Conservation (phyloP, 805 yeast genomes). For the Candida tibetensis region DNA sequence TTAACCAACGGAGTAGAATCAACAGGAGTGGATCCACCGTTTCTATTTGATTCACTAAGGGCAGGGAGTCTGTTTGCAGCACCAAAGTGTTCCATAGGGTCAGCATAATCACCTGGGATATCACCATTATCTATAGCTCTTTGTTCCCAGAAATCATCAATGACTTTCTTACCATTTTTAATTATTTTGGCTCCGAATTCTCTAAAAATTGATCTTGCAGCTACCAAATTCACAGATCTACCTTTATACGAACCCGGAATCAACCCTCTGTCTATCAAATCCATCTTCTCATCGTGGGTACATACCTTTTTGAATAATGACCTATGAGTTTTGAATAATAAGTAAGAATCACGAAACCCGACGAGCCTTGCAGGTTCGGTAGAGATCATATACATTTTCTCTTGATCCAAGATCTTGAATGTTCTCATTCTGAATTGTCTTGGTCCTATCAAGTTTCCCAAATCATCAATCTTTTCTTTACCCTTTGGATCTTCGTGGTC, state of each 20-base stretch:
- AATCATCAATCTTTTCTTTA: constrained; percentile 61
- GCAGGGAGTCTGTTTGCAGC: constrained; percentile 1
- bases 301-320: constrained; percentile 70
- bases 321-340: constrained; percentile 83
- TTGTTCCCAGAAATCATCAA: constrained; percentile 86
- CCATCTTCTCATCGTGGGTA: constrained; percentile 75
- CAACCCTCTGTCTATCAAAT: constrained; percentile 73
- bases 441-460: constrained; percentile 69
- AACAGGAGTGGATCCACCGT: constrained; percentile 31
- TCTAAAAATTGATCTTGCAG: constrained; percentile 84
- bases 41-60: constrained; percentile 9
- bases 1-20: constrained; percentile 40
- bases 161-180: constrained; percentile 72
- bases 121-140: constrained; percentile 58
- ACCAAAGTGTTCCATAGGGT: constrained; percentile 51
- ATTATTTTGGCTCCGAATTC: constrained; percentile 90
- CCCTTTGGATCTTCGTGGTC: constrained; percentile 75
- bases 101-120: constrained; percentile 68
- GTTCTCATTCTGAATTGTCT: constrained; percentile 72
- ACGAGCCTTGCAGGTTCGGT: constrained; percentile 96
- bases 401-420: constrained; percentile 62
- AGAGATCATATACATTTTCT: constrained; percentile 81
- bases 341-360: constrained; percentile 89
- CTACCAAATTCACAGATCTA: constrained; percentile 81
- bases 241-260: constrained; percentile 91